Evolutionary conservation across 2,329 filamentous ascomycete genomes (phyloP).

Genomic region (Shiraia sp.): DNA sequence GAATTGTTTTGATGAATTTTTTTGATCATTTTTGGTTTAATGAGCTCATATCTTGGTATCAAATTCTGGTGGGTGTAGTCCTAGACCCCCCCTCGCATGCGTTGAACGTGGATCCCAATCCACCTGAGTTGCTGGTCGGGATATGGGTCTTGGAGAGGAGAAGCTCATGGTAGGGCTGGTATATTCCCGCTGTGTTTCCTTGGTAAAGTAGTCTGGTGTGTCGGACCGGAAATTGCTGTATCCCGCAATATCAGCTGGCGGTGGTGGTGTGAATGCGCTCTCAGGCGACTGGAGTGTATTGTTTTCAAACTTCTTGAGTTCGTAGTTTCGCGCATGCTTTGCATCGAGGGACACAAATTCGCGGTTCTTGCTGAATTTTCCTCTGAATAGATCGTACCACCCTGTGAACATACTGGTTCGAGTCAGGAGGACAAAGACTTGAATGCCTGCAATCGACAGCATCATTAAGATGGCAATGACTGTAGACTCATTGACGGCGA

Average conservation of each 20-base stretch:
- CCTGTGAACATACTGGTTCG: slow-evolving; percentile 83
- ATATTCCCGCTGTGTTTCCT: slow-evolving; percentile 45
- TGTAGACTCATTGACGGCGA: slow-evolving; percentile 76
- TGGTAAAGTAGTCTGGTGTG: slow-evolving; percentile 42
- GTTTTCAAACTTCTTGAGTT: slow-evolving; percentile 39
- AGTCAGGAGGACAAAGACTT: slow-evolving; percentile 79
- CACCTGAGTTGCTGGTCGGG: slow-evolving; percentile 25
- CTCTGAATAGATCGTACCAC: slow-evolving; percentile 70
- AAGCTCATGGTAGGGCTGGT: slow-evolving; percentile 46
- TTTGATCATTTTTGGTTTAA: not conserved
- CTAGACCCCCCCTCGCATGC: slow-evolving; percentile 46
- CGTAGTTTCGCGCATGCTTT: slow-evolving; percentile 38
- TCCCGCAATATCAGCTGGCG: slow-evolving; percentile 24
- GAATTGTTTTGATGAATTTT: too few species aligned
- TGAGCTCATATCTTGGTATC: slow-evolving; percentile 35
- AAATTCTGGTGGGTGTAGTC: slow-evolving; percentile 42
- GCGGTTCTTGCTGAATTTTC: slow-evolving; percentile 58
- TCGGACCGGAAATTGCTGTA: slow-evolving; percentile 28
- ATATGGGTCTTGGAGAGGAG: slow-evolving; percentile 46
- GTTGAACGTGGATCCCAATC: slow-evolving; percentile 44
- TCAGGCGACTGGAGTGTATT: slow-evolving; percentile 27
- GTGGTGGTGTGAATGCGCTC: slow-evolving; percentile 18
- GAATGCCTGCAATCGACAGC: slow-evolving; percentile 80
- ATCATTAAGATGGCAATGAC: slow-evolving; percentile 82
- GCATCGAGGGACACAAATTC: slow-evolving; percentile 93